A percentile compares a stretch with the other conserved stretches of the same genome.
Conservation (phyloP, 2,329 filamentous ascomycete species). For the Lasiodiplodia gonubiensis region DNA sequence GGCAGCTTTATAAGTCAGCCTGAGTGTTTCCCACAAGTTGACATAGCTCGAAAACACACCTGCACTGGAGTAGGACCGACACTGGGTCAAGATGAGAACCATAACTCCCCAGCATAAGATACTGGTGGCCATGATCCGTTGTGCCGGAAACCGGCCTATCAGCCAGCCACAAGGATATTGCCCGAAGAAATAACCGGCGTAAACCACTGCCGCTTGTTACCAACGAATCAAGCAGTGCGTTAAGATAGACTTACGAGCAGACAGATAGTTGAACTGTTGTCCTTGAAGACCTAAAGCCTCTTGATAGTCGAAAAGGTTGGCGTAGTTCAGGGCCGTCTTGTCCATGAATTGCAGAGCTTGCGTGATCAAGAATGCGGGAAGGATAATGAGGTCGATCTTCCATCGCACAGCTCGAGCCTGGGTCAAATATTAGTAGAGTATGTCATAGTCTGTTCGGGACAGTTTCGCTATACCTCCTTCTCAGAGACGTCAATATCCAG, state of each 20-base stretch:
- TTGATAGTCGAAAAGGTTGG: constrained; percentile 45
- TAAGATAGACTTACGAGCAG: constrained; percentile 34
- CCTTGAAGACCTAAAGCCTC: constrained; percentile 43
- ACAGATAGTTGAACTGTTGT: constrained; percentile 46
- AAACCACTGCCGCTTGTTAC: constrained; percentile 36
- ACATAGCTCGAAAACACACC: not conserved
- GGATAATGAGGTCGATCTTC: constrained; percentile 37
- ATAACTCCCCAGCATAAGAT: constrained; percentile 44
- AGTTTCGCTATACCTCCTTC: constrained; percentile 27
- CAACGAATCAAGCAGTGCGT: too few species aligned
- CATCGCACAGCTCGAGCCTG: constrained; percentile 32
- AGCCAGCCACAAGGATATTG: constrained; percentile 52
- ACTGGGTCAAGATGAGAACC: constrained; percentile 45
- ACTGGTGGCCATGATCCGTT: constrained; percentile 43
- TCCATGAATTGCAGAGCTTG: constrained; percentile 37
- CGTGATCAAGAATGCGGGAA: constrained; percentile 37
- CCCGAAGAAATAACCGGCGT: constrained; percentile 50
- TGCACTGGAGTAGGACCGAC: constrained; percentile 37
- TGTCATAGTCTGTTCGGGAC: not conserved
- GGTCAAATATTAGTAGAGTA: not conserved
- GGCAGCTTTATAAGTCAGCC: not conserved
- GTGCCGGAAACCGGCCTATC: constrained; percentile 46
- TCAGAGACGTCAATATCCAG: constrained; percentile 30
- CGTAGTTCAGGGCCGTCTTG: constrained; percentile 37
- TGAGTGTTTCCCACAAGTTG: not conserved